These are phyloP conservation scores for Mycotypha africana DNA, from an alignment of 371 early-diverging fungal species.

Conservation along the genomic window DNA sequence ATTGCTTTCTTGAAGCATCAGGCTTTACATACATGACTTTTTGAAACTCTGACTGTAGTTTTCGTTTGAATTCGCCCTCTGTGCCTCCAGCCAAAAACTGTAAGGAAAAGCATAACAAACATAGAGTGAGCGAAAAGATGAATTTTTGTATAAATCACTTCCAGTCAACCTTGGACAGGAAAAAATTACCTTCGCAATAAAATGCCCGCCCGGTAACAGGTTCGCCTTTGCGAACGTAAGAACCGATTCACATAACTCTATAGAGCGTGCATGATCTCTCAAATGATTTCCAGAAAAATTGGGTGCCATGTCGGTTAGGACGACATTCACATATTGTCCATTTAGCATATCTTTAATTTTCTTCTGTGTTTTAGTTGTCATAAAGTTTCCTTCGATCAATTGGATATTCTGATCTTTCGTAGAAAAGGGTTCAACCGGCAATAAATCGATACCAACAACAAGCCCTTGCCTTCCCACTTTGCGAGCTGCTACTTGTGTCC, in stretches of 20 bases:
- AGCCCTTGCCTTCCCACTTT: constrained; percentile 20
- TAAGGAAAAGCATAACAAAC: no score
- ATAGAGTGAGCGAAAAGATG: background rate
- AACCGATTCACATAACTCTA: constrained; percentile 67
- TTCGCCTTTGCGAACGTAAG: constrained; percentile 57
- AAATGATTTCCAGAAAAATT: constrained; percentile 60
- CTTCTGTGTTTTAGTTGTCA: constrained; percentile 22
- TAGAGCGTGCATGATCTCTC: constrained; percentile 48
- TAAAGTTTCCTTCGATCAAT: constrained; percentile 67
- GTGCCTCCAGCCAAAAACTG: constrained; percentile 65
- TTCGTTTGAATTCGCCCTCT: constrained; percentile 44
- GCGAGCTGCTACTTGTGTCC: constrained; percentile 81
- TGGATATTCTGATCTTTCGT: no score
- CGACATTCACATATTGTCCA: constrained; percentile 44
- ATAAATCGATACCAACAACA: constrained; percentile 68
- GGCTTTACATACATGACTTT: constrained; percentile 63
- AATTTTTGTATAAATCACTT: no score
- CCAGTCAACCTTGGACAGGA: no score
- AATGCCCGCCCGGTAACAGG: constrained; percentile 54
- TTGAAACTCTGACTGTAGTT: constrained; percentile 36
- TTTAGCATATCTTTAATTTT: constrained; percentile 35
- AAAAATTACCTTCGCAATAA: constrained; percentile 75
- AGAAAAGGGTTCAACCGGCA: constrained; percentile 65
- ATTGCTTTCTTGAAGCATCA: constrained; percentile 63
- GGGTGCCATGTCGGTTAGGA: constrained; percentile 82